Evolutionary conservation across 163 green algal species (phyloP).

Genomic region (Picocystis sp.): DNA sequence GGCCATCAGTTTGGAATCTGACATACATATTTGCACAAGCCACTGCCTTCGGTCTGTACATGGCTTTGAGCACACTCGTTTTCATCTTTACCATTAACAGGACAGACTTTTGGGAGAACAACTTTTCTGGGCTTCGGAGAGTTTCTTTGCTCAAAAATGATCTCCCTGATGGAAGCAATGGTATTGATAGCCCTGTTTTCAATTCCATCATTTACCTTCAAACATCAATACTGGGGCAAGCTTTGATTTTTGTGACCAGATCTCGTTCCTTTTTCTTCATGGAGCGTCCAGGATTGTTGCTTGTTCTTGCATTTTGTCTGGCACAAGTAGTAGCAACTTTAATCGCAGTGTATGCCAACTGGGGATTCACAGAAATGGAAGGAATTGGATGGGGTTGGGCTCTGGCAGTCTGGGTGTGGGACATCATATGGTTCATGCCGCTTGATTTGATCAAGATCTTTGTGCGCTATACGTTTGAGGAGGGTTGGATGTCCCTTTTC

Average conservation of each 20-base stretch:
- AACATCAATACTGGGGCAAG: constrained; percentile 18
- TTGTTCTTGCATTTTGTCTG: constrained; percentile 13
- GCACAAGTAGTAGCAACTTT: constrained; percentile 18
- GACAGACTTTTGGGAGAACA: constrained; percentile 13
- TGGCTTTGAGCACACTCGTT: constrained; percentile 15
- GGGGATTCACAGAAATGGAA: constrained; percentile 8
- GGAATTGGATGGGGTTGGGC: constrained; percentile 17
- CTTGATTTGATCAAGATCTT: constrained; percentile 18
- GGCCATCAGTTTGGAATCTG: constrained; percentile 17
- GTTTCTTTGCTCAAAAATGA: too few species aligned
- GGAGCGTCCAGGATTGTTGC: constrained; percentile 13
- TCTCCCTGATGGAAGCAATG: too few species aligned
- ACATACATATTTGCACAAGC: constrained; percentile 13
- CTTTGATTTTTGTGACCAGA: constrained; percentile 20
- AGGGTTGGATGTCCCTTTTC: too few species aligned
- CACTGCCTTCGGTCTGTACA: constrained; percentile 12
- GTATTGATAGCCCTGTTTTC: neutral
- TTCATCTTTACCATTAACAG: constrained; percentile 15
- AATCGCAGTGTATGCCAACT: constrained; percentile 20
- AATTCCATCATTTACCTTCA: constrained; percentile 11
- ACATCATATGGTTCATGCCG: constrained; percentile 15
- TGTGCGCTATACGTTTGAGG: constrained; percentile 2
- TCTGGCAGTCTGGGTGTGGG: constrained; percentile 12
- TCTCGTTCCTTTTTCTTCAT: constrained; percentile 18
- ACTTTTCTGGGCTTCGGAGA: neutral